A percentile compares a stretch with the other conserved stretches of the same genome.
Evolutionary conservation across 2,329 filamentous ascomycete species (phyloP).

Genomic region (Nemania sp.): DNA sequence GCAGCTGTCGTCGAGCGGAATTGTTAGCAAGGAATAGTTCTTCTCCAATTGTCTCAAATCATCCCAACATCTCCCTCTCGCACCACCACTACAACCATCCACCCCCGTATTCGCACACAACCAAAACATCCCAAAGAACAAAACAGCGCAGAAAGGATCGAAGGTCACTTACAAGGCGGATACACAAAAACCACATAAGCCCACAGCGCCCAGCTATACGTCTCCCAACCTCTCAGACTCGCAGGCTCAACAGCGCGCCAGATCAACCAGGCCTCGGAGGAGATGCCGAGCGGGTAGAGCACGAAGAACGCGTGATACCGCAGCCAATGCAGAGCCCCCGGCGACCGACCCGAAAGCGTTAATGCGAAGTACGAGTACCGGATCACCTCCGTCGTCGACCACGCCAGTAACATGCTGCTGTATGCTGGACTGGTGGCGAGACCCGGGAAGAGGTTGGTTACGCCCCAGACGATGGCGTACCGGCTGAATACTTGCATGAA

Average conservation of each 20-base stretch:
- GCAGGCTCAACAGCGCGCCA: conserved; percentile 69
- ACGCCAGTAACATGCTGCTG: conserved; percentile 79
- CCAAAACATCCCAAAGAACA: not conserved
- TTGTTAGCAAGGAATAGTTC: conserved; percentile 12
- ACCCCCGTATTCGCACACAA: too few relatives aligned
- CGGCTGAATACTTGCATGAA: conserved; percentile 87
- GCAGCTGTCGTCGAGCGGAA: conserved; percentile 53
- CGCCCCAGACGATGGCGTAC: conserved; percentile 84
- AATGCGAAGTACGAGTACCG: conserved; percentile 91
- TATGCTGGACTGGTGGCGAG: conserved; percentile 62
- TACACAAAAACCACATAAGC: conserved; percentile 80
- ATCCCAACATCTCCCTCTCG: too few relatives aligned
- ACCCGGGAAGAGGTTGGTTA: conserved; percentile 74
- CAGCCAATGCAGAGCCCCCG: conserved; percentile 73
- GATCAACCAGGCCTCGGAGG: conserved; percentile 82
- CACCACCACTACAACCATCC: too few relatives aligned
- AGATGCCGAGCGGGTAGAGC: conserved; percentile 89
- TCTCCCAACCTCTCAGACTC: conserved; percentile 46
- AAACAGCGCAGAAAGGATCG: not conserved
- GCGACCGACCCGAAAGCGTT: conserved; percentile 63
- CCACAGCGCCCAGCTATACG: conserved; percentile 67
- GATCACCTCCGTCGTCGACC: conserved; percentile 89
- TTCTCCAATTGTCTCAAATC: too few relatives aligned
- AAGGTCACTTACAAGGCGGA: conserved; percentile 67
- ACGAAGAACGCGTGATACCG: conserved; percentile 92